Conservation (phyloP, 1,284 basidiomycete species). For the Leccinum subrobustum region DNA sequence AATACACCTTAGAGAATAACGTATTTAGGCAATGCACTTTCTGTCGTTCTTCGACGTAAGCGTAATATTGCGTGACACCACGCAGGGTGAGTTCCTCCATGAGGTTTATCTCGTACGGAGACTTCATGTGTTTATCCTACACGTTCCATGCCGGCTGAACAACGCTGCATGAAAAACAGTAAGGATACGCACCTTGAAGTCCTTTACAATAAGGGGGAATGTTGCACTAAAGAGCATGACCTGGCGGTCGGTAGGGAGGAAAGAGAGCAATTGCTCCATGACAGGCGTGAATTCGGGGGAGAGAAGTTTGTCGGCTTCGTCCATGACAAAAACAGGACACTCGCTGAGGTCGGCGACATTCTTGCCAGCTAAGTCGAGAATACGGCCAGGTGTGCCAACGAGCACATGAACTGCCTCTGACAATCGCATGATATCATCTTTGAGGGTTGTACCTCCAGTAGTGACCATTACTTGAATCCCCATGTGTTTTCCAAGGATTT, state of each 20-base stretch:
- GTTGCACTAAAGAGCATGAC: constrained; percentile 99
- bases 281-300: constrained; percentile 98
- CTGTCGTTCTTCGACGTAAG: constrained; percentile 98
- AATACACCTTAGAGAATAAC: constrained; percentile 86
- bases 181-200: constrained; percentile 78
- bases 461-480: constrained; percentile 98
- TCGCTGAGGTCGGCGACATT: constrained; percentile 91
- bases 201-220: constrained; percentile 98
- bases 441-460: constrained; percentile 96
- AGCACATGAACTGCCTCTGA: constrained; percentile 92
- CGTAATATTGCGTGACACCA: constrained; percentile 99
- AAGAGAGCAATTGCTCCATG: constrained; percentile 92
- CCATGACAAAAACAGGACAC: constrained; percentile 97
- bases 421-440: constrained; percentile 95
- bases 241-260: constrained; percentile 86
- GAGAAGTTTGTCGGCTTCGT: constrained; percentile 98
- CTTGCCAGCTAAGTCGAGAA: constrained; percentile 94
- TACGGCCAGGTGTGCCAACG: constrained; percentile 95
- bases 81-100: constrained; percentile 99
- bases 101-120: constrained; percentile 97
- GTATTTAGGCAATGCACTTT: constrained; percentile 99
- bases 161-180: not conserved
- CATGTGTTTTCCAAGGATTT: constrained; percentile 95
- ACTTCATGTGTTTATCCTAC: constrained; percentile 98
- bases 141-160: constrained; percentile 3